phyloP scores from a whole-genome alignment of 2,329 filamentous ascomycete genomes.

The Neofusicoccum sp. region DNA sequence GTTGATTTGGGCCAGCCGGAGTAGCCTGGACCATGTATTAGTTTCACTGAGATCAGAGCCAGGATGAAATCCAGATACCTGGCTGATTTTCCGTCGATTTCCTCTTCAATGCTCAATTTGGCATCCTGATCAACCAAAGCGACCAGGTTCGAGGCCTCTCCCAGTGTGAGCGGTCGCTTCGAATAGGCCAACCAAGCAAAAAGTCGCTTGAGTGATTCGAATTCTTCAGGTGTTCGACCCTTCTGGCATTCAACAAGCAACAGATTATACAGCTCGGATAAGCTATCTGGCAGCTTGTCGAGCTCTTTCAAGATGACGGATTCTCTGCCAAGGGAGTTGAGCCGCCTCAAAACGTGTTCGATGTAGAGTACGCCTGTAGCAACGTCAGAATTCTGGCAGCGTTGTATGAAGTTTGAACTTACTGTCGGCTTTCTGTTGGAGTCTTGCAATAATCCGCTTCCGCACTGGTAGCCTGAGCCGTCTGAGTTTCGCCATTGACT shows the following conservation, averaged over 20 bases:
- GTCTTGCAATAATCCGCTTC: slow-evolving; percentile 30
- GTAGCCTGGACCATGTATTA: slow-evolving; percentile 18
- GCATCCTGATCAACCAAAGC: slow-evolving; percentile 20
- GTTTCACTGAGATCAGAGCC: neutral
- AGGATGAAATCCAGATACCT: slow-evolving; percentile 15
- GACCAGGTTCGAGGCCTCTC: slow-evolving; percentile 23
- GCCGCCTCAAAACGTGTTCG: slow-evolving; percentile 34
- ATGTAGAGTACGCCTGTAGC: slow-evolving; percentile 37
- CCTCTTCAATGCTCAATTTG: slow-evolving; percentile 23
- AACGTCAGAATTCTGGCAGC: neutral
- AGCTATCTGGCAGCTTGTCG: slow-evolving; percentile 22
- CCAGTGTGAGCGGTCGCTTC: slow-evolving; percentile 23
- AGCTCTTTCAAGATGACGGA: slow-evolving; percentile 33
- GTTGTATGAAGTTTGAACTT: slow-evolving; percentile 18
- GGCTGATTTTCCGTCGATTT: slow-evolving; percentile 25
- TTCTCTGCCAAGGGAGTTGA: slow-evolving; percentile 35
- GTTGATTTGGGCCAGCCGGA: slow-evolving; percentile 21
- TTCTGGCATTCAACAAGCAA: slow-evolving; percentile 23
- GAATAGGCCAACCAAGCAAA: slow-evolving; percentile 28
- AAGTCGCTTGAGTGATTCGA: slow-evolving; percentile 23
- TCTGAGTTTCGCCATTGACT: slow-evolving; percentile 25
- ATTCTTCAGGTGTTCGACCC: slow-evolving; percentile 23
- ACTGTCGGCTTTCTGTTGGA: slow-evolving; percentile 34
- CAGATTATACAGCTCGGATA: slow-evolving; percentile 23
- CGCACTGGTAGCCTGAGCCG: slow-evolving; percentile 30